These are phyloP conservation scores for Metschnikowia santaceciliae DNA, from an alignment of 805 yeast genomes.

Conservation along the genomic window DNA sequence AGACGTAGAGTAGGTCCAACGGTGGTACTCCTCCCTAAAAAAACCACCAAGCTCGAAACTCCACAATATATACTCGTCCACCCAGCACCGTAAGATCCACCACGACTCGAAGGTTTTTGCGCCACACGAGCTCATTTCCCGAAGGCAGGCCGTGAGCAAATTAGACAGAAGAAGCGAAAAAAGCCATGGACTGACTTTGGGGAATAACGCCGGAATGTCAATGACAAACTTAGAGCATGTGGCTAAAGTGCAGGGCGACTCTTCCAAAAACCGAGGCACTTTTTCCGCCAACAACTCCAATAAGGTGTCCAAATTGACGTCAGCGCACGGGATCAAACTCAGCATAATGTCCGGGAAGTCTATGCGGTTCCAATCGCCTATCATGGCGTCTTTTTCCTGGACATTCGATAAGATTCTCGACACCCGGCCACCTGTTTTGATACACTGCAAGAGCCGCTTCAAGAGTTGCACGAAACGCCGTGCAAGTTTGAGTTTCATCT, in stretches of 20 bases:
- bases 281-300: constrained; percentile 33
- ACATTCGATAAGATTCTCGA: constrained; percentile 41
- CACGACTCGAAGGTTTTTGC: constrained; percentile 64
- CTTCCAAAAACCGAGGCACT: constrained; percentile 28
- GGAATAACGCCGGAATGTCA: constrained; percentile 45
- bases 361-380: constrained; percentile 54
- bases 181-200: constrained; percentile 50
- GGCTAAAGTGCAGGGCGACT: constrained; percentile 6
- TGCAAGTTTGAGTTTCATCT: constrained; percentile 52
- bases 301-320: constrained; percentile 26
- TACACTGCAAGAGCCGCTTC: constrained; percentile 50
- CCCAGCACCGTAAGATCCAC: constrained; percentile 77
- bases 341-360: constrained; percentile 43
- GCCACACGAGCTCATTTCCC: constrained; percentile 58
- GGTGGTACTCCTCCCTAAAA: constrained; percentile 29
- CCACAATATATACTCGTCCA: constrained; percentile 69
- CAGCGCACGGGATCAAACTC: constrained; percentile 51
- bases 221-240: constrained; percentile 28
- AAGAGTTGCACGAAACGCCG: constrained; percentile 50
- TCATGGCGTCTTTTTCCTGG: constrained; percentile 48
- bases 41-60: constrained; percentile 61
- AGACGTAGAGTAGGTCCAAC: constrained; percentile 4
- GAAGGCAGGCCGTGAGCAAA: constrained; percentile 52
- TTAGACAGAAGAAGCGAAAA: constrained; percentile 52
- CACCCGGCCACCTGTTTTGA: constrained; percentile 51